Conservation (phyloP, 805 yeast species). For the Trichomonascus vanleenenianus region DNA sequence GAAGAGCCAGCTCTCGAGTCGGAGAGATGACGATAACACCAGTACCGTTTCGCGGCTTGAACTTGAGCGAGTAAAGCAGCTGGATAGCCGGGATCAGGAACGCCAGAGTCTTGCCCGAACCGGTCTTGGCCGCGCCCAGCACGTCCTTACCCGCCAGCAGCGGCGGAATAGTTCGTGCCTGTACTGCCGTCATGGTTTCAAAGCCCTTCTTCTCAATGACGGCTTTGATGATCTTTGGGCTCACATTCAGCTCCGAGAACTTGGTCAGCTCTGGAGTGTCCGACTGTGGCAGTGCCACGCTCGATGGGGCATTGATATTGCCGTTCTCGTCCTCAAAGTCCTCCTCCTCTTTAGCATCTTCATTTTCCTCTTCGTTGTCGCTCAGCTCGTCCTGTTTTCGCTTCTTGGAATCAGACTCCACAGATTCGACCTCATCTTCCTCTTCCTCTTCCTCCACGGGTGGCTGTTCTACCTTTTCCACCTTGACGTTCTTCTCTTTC, state of each 20-base stretch:
- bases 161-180: conserved; percentile 94
- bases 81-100: conserved; percentile 95
- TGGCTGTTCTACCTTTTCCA: background rate
- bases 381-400: conserved; percentile 27
- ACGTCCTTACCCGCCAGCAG: conserved; percentile 94
- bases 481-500: conserved; percentile 6
- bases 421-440: conserved; percentile 8
- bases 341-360: conserved; percentile 16
- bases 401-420: conserved; percentile 18
- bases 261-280: conserved; percentile 22
- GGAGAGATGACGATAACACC: conserved; percentile 96
- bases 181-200: conserved; percentile 86
- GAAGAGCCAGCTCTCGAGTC: conserved; percentile 95
- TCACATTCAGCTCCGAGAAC: conserved; percentile 53
- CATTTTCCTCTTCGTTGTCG: conserved; percentile 28
- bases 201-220: conserved; percentile 78
- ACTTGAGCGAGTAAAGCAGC: conserved; percentile 77
- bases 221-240: conserved; percentile 76
- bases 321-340: conserved; percentile 20
- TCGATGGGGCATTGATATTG: background rate
- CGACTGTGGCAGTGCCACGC: background rate
- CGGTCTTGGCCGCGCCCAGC: conserved; percentile 98
- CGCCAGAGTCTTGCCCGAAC: conserved; percentile 96
- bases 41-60: conserved; percentile 97
- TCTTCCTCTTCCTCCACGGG: conserved; percentile 1